Base-by-base conservation (phyloP, 2,329 filamentous ascomycete genomes). In the Beauveria brongniartii region DNA sequence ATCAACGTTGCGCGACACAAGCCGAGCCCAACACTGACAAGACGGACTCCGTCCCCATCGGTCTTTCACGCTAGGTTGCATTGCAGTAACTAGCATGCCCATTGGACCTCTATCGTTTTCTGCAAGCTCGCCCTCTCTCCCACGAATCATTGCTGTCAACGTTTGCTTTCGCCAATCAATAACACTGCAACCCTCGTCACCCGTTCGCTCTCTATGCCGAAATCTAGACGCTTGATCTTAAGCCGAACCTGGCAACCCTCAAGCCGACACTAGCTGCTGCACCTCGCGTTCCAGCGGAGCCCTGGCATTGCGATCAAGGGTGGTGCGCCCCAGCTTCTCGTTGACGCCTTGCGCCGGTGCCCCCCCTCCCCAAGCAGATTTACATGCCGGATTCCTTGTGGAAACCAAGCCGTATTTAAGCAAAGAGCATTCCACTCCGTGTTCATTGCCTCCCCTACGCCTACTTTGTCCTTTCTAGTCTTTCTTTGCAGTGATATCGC, bases 241-340 rank as follows among this genome's bases (percentile, higher is more conserved):
- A 53, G 57, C 40, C 57, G 57, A 59, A 43, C 37, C 55, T 44
- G 20, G n/a, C 26, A 48, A 20, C 28, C 43, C 28, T 46, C 30
- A 34, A 18, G 24, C 40, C 16, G 22, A 50, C 46, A 22, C 47
- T 59, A 59, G n/a, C 24, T 44, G 37, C 56, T 52, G 56, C 46
- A 59, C 47, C 47, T 44, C 52, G 46, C 37, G 37, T 43, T 57
- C 55, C 60, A 61, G 68, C 66, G 68, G 68, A 66, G 68, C 68
- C 68, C 65, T 70, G 68, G 69, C 67, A 66, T 70, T 66, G 67
- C 20, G 61, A 43, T n/a, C n/a, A 51, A 58, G 46, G 47, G 56
- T 59, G 56, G 22, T 28, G 43, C 28, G 43, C 44, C 47, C 55
- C 46, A 18, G n/a, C 46, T 59, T 59, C 46, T 58, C 20, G 20